Percentiles rank a stretch among this genome's conserved stretches.
These are phyloP conservation scores for Pseudogymnoascus sp. DNA, from an alignment of 2,329 filamentous ascomycete species.

Conservation along the genomic window DNA sequence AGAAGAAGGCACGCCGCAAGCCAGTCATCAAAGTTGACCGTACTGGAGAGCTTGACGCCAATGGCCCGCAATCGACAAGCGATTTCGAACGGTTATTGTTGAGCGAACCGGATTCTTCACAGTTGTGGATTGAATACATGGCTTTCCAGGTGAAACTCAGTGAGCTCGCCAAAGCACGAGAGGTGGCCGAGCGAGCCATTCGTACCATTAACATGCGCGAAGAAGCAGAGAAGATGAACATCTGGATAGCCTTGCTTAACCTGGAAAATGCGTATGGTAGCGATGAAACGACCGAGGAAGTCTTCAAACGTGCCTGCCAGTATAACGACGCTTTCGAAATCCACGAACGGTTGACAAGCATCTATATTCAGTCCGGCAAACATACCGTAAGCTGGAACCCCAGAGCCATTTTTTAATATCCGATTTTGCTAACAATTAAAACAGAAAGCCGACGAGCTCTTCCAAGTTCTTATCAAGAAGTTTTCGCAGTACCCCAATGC, in stretches of 20 bases:
- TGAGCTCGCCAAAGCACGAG: slow-evolving; percentile 78
- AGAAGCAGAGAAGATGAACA: slow-evolving; percentile 85
- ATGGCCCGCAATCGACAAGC: slow-evolving; percentile 79
- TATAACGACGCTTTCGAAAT: slow-evolving; percentile 90
- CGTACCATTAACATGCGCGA: slow-evolving; percentile 86
- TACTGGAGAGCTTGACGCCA: slow-evolving; percentile 82
- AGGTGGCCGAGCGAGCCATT: slow-evolving; percentile 83
- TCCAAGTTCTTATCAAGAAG: slow-evolving; percentile 81
- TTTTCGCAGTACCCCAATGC: slow-evolving; percentile 70
- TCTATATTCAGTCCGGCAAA: slow-evolving; percentile 89
- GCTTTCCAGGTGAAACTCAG: slow-evolving; percentile 93
- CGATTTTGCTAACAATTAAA: slow-evolving; percentile 18
- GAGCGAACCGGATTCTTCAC: slow-evolving; percentile 85
- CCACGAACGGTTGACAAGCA: slow-evolving; percentile 80
- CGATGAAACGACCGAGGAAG: slow-evolving; percentile 71
- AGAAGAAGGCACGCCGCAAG: slow-evolving; percentile 69
- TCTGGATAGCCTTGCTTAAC: slow-evolving; percentile 93
- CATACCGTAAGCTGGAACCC: slow-evolving; percentile 52
- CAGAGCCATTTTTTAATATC: neutral
- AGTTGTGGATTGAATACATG: slow-evolving; percentile 96
- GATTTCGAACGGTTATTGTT: slow-evolving; percentile 93
- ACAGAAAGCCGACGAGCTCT: slow-evolving; percentile 81
- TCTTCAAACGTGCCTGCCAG: slow-evolving; percentile 87
- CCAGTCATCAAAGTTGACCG: slow-evolving; percentile 74
- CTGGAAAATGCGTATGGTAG: slow-evolving; percentile 85